Conservation (phyloP, 192 early-diverging fungal species). For the Phlyctochytrium planicorne region DNA sequence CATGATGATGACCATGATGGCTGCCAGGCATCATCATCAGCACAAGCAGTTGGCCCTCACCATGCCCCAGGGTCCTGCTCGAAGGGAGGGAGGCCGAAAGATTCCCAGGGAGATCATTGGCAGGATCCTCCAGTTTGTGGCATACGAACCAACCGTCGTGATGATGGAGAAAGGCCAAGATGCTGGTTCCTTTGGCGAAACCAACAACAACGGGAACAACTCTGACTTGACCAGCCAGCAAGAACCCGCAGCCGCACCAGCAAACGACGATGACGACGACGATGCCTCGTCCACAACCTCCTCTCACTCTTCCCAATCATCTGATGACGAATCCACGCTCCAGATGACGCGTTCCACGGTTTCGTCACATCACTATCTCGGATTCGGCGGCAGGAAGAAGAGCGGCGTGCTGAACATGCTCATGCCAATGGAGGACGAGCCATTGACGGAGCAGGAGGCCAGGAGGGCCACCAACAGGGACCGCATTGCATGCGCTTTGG, state of each 20-base stretch:
- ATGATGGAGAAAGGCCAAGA: too few species aligned
- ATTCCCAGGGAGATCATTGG: not conserved
- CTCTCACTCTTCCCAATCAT: too few species aligned
- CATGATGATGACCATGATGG: too few species aligned
- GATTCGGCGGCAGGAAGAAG: not conserved
- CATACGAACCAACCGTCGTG: not conserved
- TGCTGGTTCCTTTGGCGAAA: too few species aligned
- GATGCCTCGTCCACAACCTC: too few species aligned
- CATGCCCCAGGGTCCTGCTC: too few species aligned
- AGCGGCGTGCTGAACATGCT: not conserved
- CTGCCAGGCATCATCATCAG: too few species aligned
- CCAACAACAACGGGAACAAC: not conserved
- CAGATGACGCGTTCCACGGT: not conserved
- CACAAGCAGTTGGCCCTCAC: too few species aligned
- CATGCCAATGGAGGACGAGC: not conserved
- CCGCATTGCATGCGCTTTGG: slow-evolving; percentile 3
- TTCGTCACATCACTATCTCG: not conserved
- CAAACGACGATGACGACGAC: not conserved
- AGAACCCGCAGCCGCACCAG: not conserved
- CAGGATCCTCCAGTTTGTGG: not conserved
- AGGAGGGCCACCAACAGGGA: not conserved
- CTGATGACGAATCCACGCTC: too few species aligned
- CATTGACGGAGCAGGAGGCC: not conserved
- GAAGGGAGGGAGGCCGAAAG: not conserved
- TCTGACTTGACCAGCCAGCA: not conserved